Base-by-base conservation (phyloP, 2,329 filamentous ascomycete genomes). In the Helminthosporium solani region DNA sequence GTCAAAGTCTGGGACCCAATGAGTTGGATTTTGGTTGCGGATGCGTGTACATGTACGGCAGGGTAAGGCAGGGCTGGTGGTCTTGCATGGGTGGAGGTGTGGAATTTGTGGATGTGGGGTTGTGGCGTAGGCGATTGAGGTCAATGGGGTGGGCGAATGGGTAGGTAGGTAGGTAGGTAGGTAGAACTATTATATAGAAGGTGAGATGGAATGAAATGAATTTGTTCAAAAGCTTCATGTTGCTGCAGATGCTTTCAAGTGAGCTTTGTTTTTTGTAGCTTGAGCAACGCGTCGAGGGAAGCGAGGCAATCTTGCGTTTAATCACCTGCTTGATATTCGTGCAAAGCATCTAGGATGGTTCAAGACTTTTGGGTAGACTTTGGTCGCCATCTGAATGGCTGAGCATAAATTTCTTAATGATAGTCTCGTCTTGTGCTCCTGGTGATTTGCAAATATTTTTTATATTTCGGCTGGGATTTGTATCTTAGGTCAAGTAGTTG, bases 331-430 rank as follows among this genome's bases (percentile, higher is more conserved):
- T 39, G 27, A 12, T 37, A 36, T 41, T 67, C 65, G 42, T 69
- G 62, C 18, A 69, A 45, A n/a, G 58, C 66, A 47, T 68, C 42
- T 1, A 69, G 12, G 3, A 56, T 44, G 33, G 68, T 25, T 51
- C 40, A 43, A 47, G 33, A 38, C 44, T 30, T 18, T 37, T 14
- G 23, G 27, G 25, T 23, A 47, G 42, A 14, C 43, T 3, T 15
- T 19, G 6, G 19, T 23, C 11, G 19, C 19, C 2, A 25, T 5
- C 3, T 20, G 18, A 21, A 47, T 21, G 9, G 28, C 15, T 9
- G 9, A 21, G n/a, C 11, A 3, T 5, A 47, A 9, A 3, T 47
- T 27, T n/a, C 21, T 16, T 6, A 33, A 8, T 25, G 25, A 27
- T 28, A 35, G 35, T 19, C 28, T 30, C 2, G 4, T 19, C 3